Evolutionary conservation across 2,329 filamentous ascomycete genomes (phyloP), one percentile per base, ranked within the genome.

Genomic region (Helotiales sp.): DNA sequence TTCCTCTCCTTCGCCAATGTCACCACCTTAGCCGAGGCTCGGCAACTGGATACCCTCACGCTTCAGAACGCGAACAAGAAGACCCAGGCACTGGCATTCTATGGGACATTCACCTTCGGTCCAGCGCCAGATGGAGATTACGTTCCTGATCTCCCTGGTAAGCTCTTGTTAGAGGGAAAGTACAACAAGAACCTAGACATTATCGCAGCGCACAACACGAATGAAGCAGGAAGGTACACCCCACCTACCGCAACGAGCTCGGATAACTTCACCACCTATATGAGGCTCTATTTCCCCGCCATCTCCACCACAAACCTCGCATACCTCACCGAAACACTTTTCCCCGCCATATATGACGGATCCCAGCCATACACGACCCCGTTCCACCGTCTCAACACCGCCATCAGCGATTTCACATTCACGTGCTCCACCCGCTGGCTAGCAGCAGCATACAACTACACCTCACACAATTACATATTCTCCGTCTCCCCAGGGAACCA

Each of bases 371-470:
- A 82, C 70, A 75, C 64, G 1, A 74, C 72, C 44, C 66, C 79
- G 38, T 76, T 76, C 62, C 68, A 65, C 10, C 77, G 81, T 10
- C 71, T 71, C 0, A 68, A 70, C 15, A 71, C 76, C 2, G 68
- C 79, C 9, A 67, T 74, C 36, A 67, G 73, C 19, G 81, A 84
- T 54, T 56, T 67, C 13, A 57, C 68, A 54, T 81, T 81, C 64
- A 70, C 71, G 31, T 84, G 81, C 74, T 81, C 79, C 63, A 77
- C 80, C 12, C 73, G 76, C 63, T 81, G 75, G 63, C 73, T 84
- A 9, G 73, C 74, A 57, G 70, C 68, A 1, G 80, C 77, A 6
- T 78, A 72, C 66, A 64, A 67, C 5, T 79, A 80, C 66, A 55
- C 74, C 9, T 79, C 78, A 0, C 79, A 79, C 68, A 72, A 73